Percentiles rank a stretch among this genome's conserved stretches.
Evolutionary conservation across 73 alveolate genomes (phyloP).

Genomic region (Tetrahymena malaccensis): DNA sequence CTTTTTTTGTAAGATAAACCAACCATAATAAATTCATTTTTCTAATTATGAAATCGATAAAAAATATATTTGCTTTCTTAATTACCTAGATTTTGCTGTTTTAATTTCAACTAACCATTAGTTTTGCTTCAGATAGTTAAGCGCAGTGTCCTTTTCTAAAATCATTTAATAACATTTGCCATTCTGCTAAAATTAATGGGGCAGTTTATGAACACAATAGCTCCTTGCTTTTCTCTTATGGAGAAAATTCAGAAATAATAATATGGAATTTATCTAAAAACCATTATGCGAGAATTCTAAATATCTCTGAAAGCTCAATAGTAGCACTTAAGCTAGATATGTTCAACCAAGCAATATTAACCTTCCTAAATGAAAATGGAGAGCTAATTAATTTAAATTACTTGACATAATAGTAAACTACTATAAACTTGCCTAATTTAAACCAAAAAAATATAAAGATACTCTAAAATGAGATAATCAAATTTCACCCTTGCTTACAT

Average conservation of each 20-base stretch:
- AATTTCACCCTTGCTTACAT: not conserved
- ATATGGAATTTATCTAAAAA: not conserved
- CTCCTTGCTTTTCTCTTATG: not conserved
- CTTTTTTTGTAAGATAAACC: too few relatives aligned
- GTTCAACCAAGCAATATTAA: not conserved
- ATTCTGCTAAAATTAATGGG: not conserved
- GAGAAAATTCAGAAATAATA: not conserved
- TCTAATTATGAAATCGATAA: not conserved
- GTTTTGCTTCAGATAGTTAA: not conserved
- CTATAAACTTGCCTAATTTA: not conserved
- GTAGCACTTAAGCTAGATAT: not conserved
- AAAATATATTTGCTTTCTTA: not conserved
- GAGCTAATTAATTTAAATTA: not conserved
- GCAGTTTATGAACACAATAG: not conserved
- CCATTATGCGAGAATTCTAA: not conserved
- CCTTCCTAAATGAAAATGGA: not conserved
- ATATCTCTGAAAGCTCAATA: not conserved
- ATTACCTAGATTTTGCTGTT: not conserved
- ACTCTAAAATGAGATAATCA: not conserved
- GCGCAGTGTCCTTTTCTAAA: not conserved
- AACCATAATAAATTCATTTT: too few relatives aligned
- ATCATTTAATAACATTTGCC: not conserved
- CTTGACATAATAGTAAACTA: not conserved
- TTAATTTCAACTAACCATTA: not conserved
- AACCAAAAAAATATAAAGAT: not conserved